phyloP scores from a whole-genome alignment of 1,284 basidiomycete species.

The Mrakiaceae sp. region DNA sequence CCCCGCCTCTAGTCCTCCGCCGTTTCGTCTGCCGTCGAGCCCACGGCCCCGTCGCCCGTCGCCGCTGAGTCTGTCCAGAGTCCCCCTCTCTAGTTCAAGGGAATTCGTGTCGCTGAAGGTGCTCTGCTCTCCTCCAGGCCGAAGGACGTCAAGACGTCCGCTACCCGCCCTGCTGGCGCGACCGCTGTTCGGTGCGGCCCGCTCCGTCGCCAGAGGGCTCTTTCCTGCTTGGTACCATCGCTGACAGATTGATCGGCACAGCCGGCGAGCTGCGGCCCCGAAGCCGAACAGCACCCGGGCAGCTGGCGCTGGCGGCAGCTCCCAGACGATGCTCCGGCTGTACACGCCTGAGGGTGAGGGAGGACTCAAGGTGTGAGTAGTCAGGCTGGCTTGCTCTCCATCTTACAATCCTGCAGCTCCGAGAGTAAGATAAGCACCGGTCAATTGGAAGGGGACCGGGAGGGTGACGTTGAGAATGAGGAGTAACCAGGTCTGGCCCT shows the following conservation, averaged over 20 bases:
- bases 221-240: neutral
- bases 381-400: neutral
- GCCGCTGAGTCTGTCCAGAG: too few relatives aligned
- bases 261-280: constrained; percentile 66
- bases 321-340: constrained; percentile 94
- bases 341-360: constrained; percentile 93
- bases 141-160: neutral
- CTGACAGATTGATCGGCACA: constrained; percentile 27
- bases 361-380: constrained; percentile 86
- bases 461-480: neutral
- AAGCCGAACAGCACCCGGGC: constrained; percentile 81
- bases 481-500: neutral
- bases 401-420: too few relatives aligned
- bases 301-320: constrained; percentile 90
- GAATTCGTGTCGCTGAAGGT: too few relatives aligned
- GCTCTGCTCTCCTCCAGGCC: too few relatives aligned
- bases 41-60: too few relatives aligned
- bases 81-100: too few relatives aligned
- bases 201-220: neutral
- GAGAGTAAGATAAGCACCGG: too few relatives aligned
- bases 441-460: too few relatives aligned
- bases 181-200: neutral
- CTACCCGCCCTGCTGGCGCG: neutral
- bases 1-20: too few relatives aligned
- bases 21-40: too few relatives aligned